Evolutionary conservation across 495 filamentous ascomycete species (phyloP), one percentile per base, ranked within the genome.

Genomic region (Parathielavia appendiculata): DNA sequence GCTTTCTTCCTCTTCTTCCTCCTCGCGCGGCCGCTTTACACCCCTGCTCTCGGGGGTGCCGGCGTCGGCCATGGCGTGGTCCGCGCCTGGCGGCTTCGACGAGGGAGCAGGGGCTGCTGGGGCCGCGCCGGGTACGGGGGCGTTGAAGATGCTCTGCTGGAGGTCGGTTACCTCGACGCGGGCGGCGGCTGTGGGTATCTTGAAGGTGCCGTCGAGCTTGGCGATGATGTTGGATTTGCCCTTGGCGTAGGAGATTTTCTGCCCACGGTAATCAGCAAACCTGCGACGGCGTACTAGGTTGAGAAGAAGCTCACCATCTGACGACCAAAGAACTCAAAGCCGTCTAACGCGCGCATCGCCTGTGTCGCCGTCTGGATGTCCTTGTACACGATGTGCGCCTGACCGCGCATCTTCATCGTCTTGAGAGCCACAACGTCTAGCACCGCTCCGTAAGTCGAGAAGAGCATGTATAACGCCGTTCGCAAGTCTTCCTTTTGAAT

Each of bases 371-470:
- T 81, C 57, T 92, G 86, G 13, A 92, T 75, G 68, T 99, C 93
- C 58, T 88, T 83, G 71, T 90, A 97, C 4, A 92, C 89, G 47
- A 99, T 78, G 67, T 97, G 92, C 51, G 93, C 95, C 71, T 97
- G 93, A 2, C 93, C 93, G 38, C 95, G 88, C 87, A 96, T 92
- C 73, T 91, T 91, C 65, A 76, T 76, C 0, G 89, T 93, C 73
- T 89, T 91, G 65, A 96, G 78, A 35, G 89, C 87, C 35, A 95
- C 88, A n/a, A 99, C 85, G 67, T 97, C 93, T 49, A 99, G 82
- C 14, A 99, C 88, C 10, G 89, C 84, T 20, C 95, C 95, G 69
- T 97, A 92, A 32, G 91, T 96, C 12, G 89, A 87, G 67, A 97
- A 99, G 16, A 97, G 83, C 63, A 88, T 89, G 74, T 97, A 97